Base-by-base conservation (phyloP, 345 rosid genomes). In the Rubroshorea leprosula region DNA sequence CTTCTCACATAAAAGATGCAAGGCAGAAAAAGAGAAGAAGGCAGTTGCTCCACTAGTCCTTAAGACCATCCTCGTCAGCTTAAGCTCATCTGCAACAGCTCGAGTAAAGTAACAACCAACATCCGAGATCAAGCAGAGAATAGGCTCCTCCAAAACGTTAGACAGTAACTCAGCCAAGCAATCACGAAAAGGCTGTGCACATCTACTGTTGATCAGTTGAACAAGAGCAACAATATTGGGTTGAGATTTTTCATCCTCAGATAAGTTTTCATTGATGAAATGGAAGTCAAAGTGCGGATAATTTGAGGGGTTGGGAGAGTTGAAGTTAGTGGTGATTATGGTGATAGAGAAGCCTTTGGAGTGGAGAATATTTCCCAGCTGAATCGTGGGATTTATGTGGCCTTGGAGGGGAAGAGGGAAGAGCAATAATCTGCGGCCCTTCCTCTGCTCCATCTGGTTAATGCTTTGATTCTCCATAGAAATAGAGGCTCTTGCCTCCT, bases 291-390 rank as follows among this genome's bases (percentile, higher is more conserved):
- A 78, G 72, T 63, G 70, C 43, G 84, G 83, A 61, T 74, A 57
- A 31, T 55, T 63, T 16, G 79, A 69, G 48, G 85, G 65, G 46
- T 79, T 53, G 0, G 83, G 87, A 13, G 61, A 76, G 81, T 83
- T 86, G 70, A 62, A 74, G 6, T 57, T 59, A 29, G 85, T 76
- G 65, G 80, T 84, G 62, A 82, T 60, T 7, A 82, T 54, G 24
- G 75, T 64, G 65, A 85, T 68, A 58, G 81, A 73, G 72, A 85
- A 78, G 52, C 86, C 86, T 63, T 61, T 75, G 52, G 67, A 55
- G 58, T 76, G 70, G 27, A 81, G 71, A 51, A 81, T 76, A 54
- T 61, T 58, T 12, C 81, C 86, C 7, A 84, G 83, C 17, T 84
- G 76, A 22, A 81, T 70, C 79, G 82, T 76, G 17, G 47, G 47